Evolutionary conservation across 306 rosid genomes (phyloP).

Genomic region (Cucurbita moschata): DNA sequence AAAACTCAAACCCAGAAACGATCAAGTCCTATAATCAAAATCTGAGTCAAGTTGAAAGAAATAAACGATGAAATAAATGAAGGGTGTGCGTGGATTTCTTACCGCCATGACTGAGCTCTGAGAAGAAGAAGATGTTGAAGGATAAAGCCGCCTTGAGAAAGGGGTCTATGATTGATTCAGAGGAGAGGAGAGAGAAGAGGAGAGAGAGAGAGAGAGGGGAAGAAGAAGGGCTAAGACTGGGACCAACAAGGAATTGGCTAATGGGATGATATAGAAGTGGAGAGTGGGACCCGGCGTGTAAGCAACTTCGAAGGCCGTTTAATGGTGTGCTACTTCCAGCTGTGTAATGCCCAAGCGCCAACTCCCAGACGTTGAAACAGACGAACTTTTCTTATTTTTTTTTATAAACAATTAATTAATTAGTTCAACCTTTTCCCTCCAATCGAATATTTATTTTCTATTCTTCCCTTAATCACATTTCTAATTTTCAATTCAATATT

Average conservation of each 20-base stretch:
- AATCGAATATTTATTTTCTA: not conserved
- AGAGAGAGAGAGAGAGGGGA: not conserved
- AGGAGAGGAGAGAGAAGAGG: not conserved
- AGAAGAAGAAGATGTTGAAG: not conserved
- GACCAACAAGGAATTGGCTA: not conserved
- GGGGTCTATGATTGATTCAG: not conserved
- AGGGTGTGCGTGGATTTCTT: not conserved
- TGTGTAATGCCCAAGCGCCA: not conserved
- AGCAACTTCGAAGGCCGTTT: constrained; percentile 5
- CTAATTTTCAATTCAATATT: not conserved
- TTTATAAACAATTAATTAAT: not conserved
- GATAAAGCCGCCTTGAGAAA: not conserved
- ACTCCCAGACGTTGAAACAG: not conserved
- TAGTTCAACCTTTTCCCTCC: not conserved
- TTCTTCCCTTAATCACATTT: not conserved
- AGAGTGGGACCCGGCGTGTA: not conserved
- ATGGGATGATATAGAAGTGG: constrained; percentile 9
- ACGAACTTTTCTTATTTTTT: not conserved
- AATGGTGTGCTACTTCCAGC: constrained; percentile 9
- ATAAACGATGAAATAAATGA: not conserved
- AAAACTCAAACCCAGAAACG: not conserved
- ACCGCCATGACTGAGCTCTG: constrained; percentile 10
- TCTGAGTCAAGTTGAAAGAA: not conserved
- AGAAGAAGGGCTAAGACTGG: not conserved
- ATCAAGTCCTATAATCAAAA: not conserved